Base-by-base conservation (phyloP, 805 yeast species). In the Candida yuanshanica region DNA sequence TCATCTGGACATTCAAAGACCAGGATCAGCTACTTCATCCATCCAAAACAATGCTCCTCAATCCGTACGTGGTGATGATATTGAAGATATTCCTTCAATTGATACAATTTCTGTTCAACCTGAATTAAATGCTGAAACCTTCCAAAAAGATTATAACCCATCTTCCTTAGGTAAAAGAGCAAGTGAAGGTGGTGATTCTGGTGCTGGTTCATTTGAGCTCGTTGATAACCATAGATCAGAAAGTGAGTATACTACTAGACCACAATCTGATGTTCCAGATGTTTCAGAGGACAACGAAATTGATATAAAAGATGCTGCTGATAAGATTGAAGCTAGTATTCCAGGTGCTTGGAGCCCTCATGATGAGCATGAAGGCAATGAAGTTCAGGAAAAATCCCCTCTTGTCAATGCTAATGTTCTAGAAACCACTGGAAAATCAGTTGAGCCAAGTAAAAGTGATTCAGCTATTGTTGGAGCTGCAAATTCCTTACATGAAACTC, bases 11-110 rank as follows among this genome's bases (percentile, higher is more conserved):
- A 63, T 53, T 33, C 53, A 48, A 27, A 69, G 93, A 52, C 85
- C 95, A 2, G 84, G 81, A 44, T 85, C 95, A 0, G 76, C 84
- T 31, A 85, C 96, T 0, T 88, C 96, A 0, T 85, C 95, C 34
- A 95, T 89, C 25, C 91, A 84, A 53, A 90, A 90, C 64, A 89
- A 91, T 59, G 88, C 97, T 2, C 90, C 97, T 0, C 77, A 79
- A 62, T 85, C 95, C 18, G 95, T 88, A 7, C 79, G 96, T 45
- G 95, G 85, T 47, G 96, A 81, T 46, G 68, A 59, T 24, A 55
- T 50, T 38, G 62, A 60, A 11, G 65, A 65, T 14, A 50, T 55
- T 11, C 51, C 58, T 20, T 41, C 17, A 49, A 39, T 38, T 20
- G 50, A 39, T 11, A 58, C 50, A 17, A 44, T 53, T 26, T 55